Conservation (phyloP, 352 stramenopile species). For the Phytophthora vignae region DNA sequence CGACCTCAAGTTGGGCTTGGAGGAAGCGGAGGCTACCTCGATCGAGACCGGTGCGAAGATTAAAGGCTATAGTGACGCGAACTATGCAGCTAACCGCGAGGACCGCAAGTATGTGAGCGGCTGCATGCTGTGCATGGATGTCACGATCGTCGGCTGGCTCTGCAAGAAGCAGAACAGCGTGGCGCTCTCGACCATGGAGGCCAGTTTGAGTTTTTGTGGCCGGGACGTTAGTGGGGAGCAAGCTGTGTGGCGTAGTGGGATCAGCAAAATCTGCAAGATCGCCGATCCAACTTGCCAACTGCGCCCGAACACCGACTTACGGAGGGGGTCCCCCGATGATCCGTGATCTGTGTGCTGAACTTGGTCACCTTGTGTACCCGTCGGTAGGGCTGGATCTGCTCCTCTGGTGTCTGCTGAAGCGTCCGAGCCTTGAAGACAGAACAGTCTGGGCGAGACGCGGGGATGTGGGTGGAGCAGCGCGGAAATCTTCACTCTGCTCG, state of each 20-base stretch:
- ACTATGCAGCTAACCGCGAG: not conserved
- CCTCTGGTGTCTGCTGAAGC: no score
- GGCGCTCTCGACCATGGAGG: not conserved
- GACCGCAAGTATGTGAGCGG: not conserved
- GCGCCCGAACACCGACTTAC: no score
- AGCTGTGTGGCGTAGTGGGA: not conserved
- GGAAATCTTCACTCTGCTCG: no score
- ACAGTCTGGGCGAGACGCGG: no score
- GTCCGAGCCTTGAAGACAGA: no score
- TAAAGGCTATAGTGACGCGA: not conserved
- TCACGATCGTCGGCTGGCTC: not conserved
- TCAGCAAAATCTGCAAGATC: accelerated
- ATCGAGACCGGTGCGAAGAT: not conserved
- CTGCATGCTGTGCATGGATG: not conserved
- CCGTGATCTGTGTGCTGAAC: no score
- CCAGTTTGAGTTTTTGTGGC: not conserved
- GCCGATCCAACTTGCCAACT: accelerated
- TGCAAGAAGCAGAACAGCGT: not conserved
- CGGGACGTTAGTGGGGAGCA: not conserved
- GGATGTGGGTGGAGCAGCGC: no score
- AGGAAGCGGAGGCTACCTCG: not conserved
- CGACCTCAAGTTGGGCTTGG: not conserved
- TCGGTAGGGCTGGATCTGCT: no score
- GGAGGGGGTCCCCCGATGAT: no score
- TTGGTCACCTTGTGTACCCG: no score